Percentiles rank a stretch among this genome's conserved stretches.
phyloP scores from a whole-genome alignment of 2,329 filamentous ascomycete species.

The Cladosporium halotolerans region DNA sequence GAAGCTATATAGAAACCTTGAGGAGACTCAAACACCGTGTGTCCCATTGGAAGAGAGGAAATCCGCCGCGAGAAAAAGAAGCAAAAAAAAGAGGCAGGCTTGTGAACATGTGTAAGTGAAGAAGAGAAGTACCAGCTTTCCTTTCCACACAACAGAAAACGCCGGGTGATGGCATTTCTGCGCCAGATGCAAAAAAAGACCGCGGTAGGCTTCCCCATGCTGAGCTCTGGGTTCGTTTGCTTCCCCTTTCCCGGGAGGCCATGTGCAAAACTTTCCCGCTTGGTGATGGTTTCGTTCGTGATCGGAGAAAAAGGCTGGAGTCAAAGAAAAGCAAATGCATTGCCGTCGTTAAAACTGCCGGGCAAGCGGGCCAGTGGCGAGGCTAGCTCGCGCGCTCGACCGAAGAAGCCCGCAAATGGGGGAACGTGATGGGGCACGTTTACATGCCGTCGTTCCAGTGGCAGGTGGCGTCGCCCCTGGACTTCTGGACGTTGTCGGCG shows the following conservation, averaged over 20 bases:
- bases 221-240: slow-evolving; percentile 5
- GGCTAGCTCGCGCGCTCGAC: slow-evolving; percentile 4
- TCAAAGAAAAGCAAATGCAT: slow-evolving; percentile 8
- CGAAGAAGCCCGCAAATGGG: slow-evolving; percentile 4
- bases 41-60: background rate
- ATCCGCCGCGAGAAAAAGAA: background rate
- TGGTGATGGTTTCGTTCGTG: background rate
- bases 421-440: background rate
- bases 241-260: background rate
- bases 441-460: slow-evolving; percentile 22
- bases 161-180: background rate
- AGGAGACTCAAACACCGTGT: background rate
- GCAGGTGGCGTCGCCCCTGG: slow-evolving; percentile 31
- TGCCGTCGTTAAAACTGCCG: slow-evolving; percentile 2
- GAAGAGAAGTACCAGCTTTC: slow-evolving; percentile 8
- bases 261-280: background rate
- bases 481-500: slow-evolving; percentile 42
- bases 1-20: background rate
- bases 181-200: slow-evolving; percentile 5
- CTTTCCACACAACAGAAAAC: slow-evolving; percentile 5
- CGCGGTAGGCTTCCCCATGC: slow-evolving; percentile 1
- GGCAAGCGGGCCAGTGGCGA: background rate
- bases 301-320: background rate
- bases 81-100: background rate
- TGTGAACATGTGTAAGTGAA: slow-evolving; percentile 8